phyloP scores from a whole-genome alignment of 805 yeast species.

The Alloascoidea hylecoeti region DNA sequence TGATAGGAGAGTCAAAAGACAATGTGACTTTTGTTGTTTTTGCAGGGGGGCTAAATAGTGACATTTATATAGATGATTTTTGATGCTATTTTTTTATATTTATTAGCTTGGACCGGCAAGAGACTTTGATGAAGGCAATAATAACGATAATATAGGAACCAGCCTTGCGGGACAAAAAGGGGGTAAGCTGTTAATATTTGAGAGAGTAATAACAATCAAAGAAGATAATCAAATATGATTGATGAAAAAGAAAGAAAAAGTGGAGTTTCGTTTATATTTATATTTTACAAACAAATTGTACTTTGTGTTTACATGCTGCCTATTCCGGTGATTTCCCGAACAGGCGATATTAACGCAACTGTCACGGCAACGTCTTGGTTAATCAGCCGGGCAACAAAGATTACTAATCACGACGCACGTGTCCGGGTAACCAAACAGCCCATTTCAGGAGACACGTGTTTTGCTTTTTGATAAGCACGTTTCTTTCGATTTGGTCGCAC shows the following conservation, averaged over 20 bases:
- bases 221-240: background rate
- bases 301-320: conserved; percentile 1
- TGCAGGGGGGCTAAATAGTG: background rate
- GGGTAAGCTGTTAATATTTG: background rate
- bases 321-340: background rate
- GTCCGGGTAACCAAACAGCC: too few relatives aligned
- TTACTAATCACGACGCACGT: too few relatives aligned
- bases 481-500: too few relatives aligned
- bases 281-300: too few relatives aligned
- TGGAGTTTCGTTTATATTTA: too few relatives aligned
- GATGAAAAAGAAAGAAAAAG: background rate
- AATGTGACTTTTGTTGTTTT: background rate
- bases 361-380: too few relatives aligned
- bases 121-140: background rate
- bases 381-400: too few relatives aligned
- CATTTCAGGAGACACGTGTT: too few relatives aligned
- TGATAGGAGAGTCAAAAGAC: conserved; percentile 1
- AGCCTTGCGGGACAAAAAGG: too few relatives aligned
- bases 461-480: too few relatives aligned
- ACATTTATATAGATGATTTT: background rate
- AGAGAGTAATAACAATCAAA: background rate
- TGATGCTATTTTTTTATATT: background rate
- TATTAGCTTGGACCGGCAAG: background rate
- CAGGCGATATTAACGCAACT: background rate
- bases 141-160: background rate